Base-by-base conservation (phyloP, 192 early-diverging fungal genomes). In the Podila epicladia region DNA sequence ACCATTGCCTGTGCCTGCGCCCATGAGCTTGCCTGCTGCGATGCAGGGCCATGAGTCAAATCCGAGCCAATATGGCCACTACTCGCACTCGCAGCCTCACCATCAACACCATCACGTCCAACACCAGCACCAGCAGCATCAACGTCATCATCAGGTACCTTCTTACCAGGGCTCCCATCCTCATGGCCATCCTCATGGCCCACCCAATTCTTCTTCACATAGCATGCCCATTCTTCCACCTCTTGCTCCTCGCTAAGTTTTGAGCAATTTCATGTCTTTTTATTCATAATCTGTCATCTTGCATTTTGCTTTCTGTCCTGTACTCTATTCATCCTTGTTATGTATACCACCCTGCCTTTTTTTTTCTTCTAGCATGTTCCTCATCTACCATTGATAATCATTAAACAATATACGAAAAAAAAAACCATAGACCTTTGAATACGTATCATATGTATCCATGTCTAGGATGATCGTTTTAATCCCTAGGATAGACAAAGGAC, bases 21-120 rank as follows among this genome's bases (percentile, higher is more conserved):
- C 77, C 2, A 72, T 80, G 71, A 80, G 59, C 33, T 64, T 79
- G 22, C 75, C 75, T 45, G 75, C 64, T 4, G 67, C 74, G 22
- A 67, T 65, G 29, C 49, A 29, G 24, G 29, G 24, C 9, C 68
- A 76, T n/a, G 74, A 76, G 55, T 62, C 69, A 13, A 66, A 57
- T 61, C 33, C 28, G 5, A 62, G 67, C 17, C 67, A 75, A 33
- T 65, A 72, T 61, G 68, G 35, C 38, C 37, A 72, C 20, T 24
- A 33, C 8, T 53, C 31, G 29, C 22, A 53, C 4, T 37, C 29
- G 8, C 29, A 29, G 29, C 22, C 28, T 51, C 24, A 38, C 20
- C 50, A 69, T 24, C 58, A 37, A 9, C 28, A 61, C 17, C 68
- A 37, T n/a, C 29, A n/a, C 9, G 29, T 41, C 5, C 69, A 71